phyloP scores from a whole-genome alignment of 73 alveolate genomes.

The Paramecium bursaria region DNA sequence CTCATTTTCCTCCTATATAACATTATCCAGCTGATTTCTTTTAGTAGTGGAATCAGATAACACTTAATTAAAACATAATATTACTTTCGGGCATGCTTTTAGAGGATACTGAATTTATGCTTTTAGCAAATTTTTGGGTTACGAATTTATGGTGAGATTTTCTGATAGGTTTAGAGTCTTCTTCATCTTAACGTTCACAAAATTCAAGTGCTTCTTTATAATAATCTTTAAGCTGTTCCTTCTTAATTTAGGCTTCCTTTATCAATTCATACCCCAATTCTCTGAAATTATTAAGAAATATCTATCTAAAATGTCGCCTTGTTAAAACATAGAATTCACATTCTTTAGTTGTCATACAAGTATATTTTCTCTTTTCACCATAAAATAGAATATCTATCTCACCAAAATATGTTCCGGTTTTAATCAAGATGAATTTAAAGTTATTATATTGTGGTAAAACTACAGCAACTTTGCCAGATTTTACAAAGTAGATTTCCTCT shows the following conservation, averaged over 20 bases:
- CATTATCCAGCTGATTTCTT: slow-evolving; percentile 5
- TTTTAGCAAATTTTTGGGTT: slow-evolving; percentile 27
- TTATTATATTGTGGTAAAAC: slow-evolving; percentile 70
- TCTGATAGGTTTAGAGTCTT: neutral
- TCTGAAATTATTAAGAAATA: slow-evolving; percentile 18
- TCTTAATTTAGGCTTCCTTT: slow-evolving; percentile 9
- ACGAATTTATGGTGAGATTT: neutral
- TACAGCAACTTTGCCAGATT: slow-evolving; percentile 72
- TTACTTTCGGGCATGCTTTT: slow-evolving; percentile 10
- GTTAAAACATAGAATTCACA: slow-evolving; percentile 41
- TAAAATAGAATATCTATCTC: slow-evolving; percentile 72
- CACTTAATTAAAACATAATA: neutral
- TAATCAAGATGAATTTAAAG: slow-evolving; percentile 67
- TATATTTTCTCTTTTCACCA: slow-evolving; percentile 63
- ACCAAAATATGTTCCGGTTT: slow-evolving; percentile 81
- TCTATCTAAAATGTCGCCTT: slow-evolving; percentile 7
- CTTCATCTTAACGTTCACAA: slow-evolving; percentile 19
- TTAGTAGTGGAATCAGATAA: neutral
- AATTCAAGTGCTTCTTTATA: slow-evolving; percentile 32
- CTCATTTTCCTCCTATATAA: neutral
- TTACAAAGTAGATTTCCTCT: slow-evolving; percentile 74
- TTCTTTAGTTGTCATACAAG: slow-evolving; percentile 33
- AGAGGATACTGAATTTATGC: slow-evolving; percentile 18
- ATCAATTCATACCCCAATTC: neutral
- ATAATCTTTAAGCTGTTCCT: neutral